Base-by-base conservation (phyloP, 495 filamentous ascomycete genomes). In the Hypoxylon rickii region DNA sequence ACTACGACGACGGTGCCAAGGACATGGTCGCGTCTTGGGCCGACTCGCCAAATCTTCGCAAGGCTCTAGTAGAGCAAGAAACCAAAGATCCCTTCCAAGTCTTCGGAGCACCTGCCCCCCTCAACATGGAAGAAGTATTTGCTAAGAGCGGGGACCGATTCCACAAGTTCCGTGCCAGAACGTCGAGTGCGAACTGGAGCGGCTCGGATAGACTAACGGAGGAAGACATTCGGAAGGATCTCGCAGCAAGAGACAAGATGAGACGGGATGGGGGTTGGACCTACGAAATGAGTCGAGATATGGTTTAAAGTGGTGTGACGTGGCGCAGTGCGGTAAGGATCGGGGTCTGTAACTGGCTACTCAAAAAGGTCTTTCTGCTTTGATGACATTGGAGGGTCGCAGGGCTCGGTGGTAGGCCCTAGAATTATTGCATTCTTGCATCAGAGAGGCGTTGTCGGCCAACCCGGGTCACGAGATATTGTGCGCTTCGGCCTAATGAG, bases 51-150 rank as follows among this genome's bases (percentile, higher is more conserved):
- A 83, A 86, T 44, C 80, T 99, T 8, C 81, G 86, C 13, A 72
- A 76, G 24, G 74, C 87, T 36, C 77, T 97, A 6, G 73, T 81
- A 32, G 68, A 79, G 31, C 94, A 99, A 67, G 92, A 99, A 67
- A 77, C 83, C 13, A 78, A 89, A 50, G 90, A 97, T 67, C 89
- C 90, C 1, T 88, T 93, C 66, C 79, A 84, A 13, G 86, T 99
- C 26, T 99, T 99, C 65, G 94, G 94, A 1, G 87, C 89, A 1
- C 88, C 94, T 39, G 86, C 80, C 10, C 88, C 88, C 26, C 81
- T 97, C 65, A 86, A 89, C 55, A 89, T 99, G 81, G 94, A 99
- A 65, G 92, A 97, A 62, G 90, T 96, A 37, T 99, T 99, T 75
- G 87, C 82, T 65, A 81, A 84, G 53, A 89, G 86, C 67, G 89